phyloP scores from a whole-genome alignment of 2,329 filamentous ascomycete genomes.

The Emergomyces africanus region DNA sequence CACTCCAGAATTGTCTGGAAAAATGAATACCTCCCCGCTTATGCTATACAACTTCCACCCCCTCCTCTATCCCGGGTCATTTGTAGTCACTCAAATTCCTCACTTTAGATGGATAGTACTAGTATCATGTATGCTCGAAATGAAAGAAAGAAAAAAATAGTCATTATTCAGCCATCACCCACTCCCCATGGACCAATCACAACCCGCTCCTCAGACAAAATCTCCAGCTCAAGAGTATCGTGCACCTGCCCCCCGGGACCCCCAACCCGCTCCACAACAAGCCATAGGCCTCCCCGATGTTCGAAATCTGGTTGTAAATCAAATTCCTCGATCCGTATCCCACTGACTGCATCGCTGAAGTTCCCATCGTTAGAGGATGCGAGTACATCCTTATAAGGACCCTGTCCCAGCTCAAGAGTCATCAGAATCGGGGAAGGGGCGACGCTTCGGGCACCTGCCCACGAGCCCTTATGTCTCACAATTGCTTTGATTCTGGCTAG shows the following conservation, averaged over 20 bases:
- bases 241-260: slow-evolving; percentile 40
- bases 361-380: slow-evolving; percentile 59
- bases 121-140: background rate
- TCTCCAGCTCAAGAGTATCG: slow-evolving; percentile 32
- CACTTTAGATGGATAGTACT: background rate
- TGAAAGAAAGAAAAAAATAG: background rate
- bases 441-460: slow-evolving; percentile 25
- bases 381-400: slow-evolving; percentile 52
- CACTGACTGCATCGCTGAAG: slow-evolving; percentile 55
- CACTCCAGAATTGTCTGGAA: background rate
- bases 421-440: slow-evolving; percentile 48
- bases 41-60: background rate
- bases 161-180: slow-evolving; percentile 10
- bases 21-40: background rate
- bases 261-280: slow-evolving; percentile 72
- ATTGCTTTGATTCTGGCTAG: slow-evolving; percentile 52
- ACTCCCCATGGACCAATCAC: slow-evolving; percentile 32
- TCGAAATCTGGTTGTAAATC: slow-evolving; percentile 56
- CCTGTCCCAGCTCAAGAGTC: slow-evolving; percentile 59
- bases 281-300: slow-evolving; percentile 51
- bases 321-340: slow-evolving; percentile 58
- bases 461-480: slow-evolving; percentile 34
- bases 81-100: background rate
- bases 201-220: slow-evolving; percentile 30
- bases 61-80: background rate